These are phyloP conservation scores for Auriculariales sp. DNA, from an alignment of 768 basidiomycete species.

Conservation along the genomic window DNA sequence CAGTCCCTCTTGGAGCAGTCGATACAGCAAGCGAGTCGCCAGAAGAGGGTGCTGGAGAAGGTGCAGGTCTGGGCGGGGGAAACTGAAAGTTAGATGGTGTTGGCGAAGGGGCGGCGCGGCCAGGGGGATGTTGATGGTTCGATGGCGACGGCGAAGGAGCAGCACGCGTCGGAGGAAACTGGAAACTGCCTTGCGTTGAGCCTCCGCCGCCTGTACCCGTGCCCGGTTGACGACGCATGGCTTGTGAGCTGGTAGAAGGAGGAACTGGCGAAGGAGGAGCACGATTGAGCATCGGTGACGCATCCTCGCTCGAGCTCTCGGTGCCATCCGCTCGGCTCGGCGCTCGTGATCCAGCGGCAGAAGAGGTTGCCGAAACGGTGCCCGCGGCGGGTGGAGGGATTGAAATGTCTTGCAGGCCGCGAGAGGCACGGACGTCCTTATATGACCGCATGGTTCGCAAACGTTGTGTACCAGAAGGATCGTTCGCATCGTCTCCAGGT, in stretches of 20 bases:
- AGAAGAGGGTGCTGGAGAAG: neutral
- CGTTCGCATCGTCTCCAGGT: neutral
- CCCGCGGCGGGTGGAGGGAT: slow-evolving; percentile 19
- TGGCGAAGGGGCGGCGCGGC: neutral
- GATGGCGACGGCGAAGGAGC: neutral
- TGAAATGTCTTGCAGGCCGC: slow-evolving; percentile 24
- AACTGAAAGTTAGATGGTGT: neutral
- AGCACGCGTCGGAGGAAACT: slow-evolving; percentile 18
- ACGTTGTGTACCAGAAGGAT: neutral
- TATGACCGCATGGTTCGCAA: neutral
- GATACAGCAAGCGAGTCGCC: neutral
- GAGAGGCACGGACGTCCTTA: slow-evolving; percentile 15
- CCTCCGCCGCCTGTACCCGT: slow-evolving; percentile 9
- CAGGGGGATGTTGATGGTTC: neutral
- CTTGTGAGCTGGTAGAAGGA: slow-evolving; percentile 10
- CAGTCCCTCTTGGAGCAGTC: neutral
- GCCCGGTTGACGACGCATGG: slow-evolving; percentile 16
- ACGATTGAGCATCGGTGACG: neutral
- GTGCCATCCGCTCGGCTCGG: slow-evolving; percentile 1
- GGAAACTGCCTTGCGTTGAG: slow-evolving; percentile 19
- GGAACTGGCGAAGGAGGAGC: slow-evolving; percentile 1
- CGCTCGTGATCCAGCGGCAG: slow-evolving; percentile 6
- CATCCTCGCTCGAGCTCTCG: neutral
- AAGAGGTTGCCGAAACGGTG: slow-evolving; percentile 15
- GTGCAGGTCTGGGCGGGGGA: neutral